phyloP scores from a whole-genome alignment of 1,284 basidiomycete species.

The Dichomitus squalens region DNA sequence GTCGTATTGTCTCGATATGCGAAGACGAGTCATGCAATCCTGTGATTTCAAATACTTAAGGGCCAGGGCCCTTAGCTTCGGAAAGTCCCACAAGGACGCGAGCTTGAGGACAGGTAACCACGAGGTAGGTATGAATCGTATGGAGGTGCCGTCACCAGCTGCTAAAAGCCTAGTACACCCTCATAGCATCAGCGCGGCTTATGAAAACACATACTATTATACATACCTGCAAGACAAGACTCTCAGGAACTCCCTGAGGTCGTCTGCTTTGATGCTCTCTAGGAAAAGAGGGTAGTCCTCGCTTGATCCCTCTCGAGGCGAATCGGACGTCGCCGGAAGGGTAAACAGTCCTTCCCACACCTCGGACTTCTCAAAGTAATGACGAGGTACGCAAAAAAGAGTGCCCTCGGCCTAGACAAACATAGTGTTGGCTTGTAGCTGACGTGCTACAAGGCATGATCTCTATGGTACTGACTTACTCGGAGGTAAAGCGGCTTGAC shows the following conservation, averaged over 20 bases:
- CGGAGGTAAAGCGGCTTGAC: not conserved
- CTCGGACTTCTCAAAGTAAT: not conserved
- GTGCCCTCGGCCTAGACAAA: not conserved
- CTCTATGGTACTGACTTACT: not conserved
- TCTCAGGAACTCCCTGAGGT: not conserved
- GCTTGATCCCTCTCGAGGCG: not conserved
- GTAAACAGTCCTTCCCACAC: not conserved
- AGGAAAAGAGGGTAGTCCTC: not conserved
- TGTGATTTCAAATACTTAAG: not conserved
- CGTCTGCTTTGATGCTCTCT: not conserved
- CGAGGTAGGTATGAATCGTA: not conserved
- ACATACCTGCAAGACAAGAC: not conserved
- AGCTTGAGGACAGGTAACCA: constrained; percentile 2
- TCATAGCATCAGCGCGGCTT: no score
- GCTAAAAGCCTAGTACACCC: no score
- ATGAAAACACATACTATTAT: no score
- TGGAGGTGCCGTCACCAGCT: no score
- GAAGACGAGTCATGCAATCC: not conserved
- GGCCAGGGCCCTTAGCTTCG: not conserved
- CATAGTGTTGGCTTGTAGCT: no score
- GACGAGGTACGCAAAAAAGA: not conserved
- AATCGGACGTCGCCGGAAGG: not conserved
- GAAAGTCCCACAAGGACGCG: not conserved
- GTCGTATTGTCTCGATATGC: not conserved
- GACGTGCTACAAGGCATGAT: no score